These are phyloP conservation scores for Colletotrichum spaethianum DNA, from an alignment of 2,329 filamentous ascomycete genomes.

Conservation along the genomic window DNA sequence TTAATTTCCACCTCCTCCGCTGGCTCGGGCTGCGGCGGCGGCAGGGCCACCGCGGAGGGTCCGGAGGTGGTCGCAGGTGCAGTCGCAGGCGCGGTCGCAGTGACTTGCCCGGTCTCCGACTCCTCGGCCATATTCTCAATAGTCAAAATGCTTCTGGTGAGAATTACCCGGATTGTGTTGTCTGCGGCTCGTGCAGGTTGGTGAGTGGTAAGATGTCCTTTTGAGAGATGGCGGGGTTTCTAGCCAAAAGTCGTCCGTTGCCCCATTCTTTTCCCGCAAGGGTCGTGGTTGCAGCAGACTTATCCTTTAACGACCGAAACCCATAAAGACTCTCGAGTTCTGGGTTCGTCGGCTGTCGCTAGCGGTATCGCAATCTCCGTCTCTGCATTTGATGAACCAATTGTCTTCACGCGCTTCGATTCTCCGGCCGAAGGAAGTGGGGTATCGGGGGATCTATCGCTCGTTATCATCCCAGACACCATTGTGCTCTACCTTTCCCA, in stretches of 20 bases:
- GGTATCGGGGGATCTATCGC: background rate
- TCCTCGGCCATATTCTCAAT: constrained; percentile 1
- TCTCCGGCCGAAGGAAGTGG: background rate
- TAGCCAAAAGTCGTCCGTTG: background rate
- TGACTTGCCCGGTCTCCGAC: background rate
- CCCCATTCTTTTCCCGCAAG: background rate
- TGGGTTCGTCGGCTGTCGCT: constrained; percentile 3
- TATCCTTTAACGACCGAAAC: background rate
- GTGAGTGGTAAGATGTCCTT: background rate
- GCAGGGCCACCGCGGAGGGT: background rate
- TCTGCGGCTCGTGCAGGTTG: background rate
- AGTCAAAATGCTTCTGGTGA: background rate
- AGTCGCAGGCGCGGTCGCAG: background rate
- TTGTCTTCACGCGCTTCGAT: background rate
- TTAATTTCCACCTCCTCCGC: background rate
- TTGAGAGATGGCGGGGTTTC: background rate
- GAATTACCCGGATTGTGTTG: background rate
- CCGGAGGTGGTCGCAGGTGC: background rate
- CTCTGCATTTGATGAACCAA: background rate
- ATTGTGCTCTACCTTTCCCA: background rate
- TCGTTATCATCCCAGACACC: background rate
- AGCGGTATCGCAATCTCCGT: background rate
- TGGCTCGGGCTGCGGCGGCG: background rate
- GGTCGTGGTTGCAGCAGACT: background rate
- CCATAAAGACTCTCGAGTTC: background rate